Evolutionary conservation across 345 rosid species (phyloP).

Genomic region (Mercurialis annua): DNA sequence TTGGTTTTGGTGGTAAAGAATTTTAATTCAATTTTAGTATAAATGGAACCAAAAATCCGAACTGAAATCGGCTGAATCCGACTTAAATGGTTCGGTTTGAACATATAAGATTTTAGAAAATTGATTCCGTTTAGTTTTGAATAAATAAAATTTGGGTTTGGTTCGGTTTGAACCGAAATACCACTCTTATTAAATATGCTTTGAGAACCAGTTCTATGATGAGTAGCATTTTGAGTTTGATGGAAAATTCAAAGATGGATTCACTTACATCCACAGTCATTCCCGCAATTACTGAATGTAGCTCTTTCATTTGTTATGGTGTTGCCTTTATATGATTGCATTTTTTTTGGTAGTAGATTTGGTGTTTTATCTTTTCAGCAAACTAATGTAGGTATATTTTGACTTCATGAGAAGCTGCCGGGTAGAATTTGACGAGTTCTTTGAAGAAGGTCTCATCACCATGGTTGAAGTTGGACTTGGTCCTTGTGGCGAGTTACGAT

Average conservation of each 20-base stretch:
- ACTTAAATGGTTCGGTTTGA: no score
- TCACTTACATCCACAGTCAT: not conserved
- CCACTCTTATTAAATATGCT: slow-evolving; percentile 2
- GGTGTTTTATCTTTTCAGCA: slow-evolving; percentile 7
- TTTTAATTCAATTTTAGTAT: no score
- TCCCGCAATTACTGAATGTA: not conserved
- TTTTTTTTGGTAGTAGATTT: not conserved
- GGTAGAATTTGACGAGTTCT: slow-evolving; percentile 69
- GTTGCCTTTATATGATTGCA: slow-evolving; percentile 5
- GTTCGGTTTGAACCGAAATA: not conserved
- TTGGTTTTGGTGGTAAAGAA: no score
- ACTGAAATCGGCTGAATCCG: no score
- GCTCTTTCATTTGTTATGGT: slow-evolving; percentile 4
- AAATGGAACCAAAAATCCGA: no score
- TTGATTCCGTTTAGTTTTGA: no score
- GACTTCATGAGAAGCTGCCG: slow-evolving; percentile 98
- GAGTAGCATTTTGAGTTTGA: not conserved
- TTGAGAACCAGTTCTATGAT: not conserved
- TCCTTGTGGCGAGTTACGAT: slow-evolving; percentile 92
- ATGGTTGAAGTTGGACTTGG: slow-evolving; percentile 93
- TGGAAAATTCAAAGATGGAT: not conserved
- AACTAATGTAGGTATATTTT: slow-evolving; percentile 73
- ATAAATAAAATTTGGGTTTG: no score
- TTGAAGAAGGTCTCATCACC: slow-evolving; percentile 63
- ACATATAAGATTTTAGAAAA: no score